Evolutionary conservation across 306 rosid genomes (phyloP).

Genomic region (Pterocarpus macrocarpus): DNA sequence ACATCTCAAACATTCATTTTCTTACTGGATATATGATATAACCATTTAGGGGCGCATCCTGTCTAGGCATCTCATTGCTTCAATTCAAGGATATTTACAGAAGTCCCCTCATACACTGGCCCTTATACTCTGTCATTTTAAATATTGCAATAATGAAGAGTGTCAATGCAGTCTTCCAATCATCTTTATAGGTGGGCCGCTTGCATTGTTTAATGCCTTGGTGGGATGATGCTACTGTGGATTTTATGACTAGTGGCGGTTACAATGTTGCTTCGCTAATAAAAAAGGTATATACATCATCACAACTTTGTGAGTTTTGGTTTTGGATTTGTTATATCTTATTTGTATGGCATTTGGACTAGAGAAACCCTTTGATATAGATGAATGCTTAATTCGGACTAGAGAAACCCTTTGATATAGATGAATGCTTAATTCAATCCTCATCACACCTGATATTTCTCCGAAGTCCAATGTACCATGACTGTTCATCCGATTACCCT

Average conservation of each 20-base stretch:
- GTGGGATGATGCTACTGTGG: conserved; percentile 90
- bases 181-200: conserved; percentile 70
- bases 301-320: conserved; percentile 10
- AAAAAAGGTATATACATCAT: conserved; percentile 57
- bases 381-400: conserved; percentile 31
- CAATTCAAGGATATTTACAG: not conserved
- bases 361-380: conserved; percentile 14
- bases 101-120: conserved; percentile 18
- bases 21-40: not conserved
- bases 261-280: conserved; percentile 72
- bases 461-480: not conserved
- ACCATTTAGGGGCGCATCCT: not conserved
- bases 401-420: conserved; percentile 13
- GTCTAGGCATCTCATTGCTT: conserved; percentile 4
- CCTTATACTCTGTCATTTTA: conserved; percentile 25
- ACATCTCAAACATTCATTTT: conserved; percentile 6
- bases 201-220: conserved; percentile 88
- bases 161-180: conserved; percentile 35
- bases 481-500: conserved; percentile 4
- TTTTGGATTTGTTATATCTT: conserved; percentile 10
- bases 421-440: conserved; percentile 33
- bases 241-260: conserved; percentile 89
- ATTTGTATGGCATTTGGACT: conserved; percentile 23
- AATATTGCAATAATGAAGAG: conserved; percentile 33
- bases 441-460: not conserved